phyloP scores from a whole-genome alignment of 2,329 filamentous ascomycete species.

The Colletotrichum cordylinicola region DNA sequence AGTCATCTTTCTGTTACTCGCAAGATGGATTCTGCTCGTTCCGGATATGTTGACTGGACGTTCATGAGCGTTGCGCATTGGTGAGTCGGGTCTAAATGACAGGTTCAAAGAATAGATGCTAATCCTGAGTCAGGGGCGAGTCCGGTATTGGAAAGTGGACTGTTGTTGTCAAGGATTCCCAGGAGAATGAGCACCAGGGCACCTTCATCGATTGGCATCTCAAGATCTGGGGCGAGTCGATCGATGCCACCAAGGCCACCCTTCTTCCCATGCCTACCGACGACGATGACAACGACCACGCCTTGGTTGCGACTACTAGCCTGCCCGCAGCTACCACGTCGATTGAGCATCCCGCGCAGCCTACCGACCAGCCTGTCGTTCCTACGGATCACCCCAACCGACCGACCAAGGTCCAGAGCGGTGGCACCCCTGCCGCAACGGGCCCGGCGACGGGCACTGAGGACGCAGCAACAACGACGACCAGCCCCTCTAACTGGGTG shows the following conservation, averaged over 20 bases:
- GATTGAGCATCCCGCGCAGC: constrained; percentile 48
- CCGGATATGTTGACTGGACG: constrained; percentile 93
- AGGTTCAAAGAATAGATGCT: background rate
- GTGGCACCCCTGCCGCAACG: constrained; percentile 33
- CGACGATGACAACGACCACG: constrained; percentile 84
- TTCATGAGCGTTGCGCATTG: constrained; percentile 99
- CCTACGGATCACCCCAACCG: constrained; percentile 71
- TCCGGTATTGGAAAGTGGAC: constrained; percentile 89
- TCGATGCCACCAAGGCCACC: constrained; percentile 75
- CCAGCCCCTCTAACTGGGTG: constrained; percentile 74
- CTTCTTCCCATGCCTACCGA: constrained; percentile 83
- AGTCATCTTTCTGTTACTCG: constrained; percentile 85
- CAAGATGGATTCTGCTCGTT: constrained; percentile 66
- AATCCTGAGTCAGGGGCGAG: constrained; percentile 71
- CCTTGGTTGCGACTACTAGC: constrained; percentile 67
- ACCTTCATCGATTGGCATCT: constrained; percentile 90
- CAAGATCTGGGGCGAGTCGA: constrained; percentile 90
- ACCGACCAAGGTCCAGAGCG: constrained; percentile 55
- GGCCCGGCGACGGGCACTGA: constrained; percentile 35
- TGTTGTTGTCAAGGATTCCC: constrained; percentile 84
- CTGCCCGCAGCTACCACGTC: constrained; percentile 65
- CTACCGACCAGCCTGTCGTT: constrained; percentile 50
- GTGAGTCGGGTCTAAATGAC: constrained; percentile 51
- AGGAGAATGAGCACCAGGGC: constrained; percentile 77
- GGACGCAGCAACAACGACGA: constrained; percentile 43